Evolutionary conservation across 2,329 filamentous ascomycete species (phyloP), one percentile per base, ranked within the genome.

Genomic region (Aureobasidium vineae): DNA sequence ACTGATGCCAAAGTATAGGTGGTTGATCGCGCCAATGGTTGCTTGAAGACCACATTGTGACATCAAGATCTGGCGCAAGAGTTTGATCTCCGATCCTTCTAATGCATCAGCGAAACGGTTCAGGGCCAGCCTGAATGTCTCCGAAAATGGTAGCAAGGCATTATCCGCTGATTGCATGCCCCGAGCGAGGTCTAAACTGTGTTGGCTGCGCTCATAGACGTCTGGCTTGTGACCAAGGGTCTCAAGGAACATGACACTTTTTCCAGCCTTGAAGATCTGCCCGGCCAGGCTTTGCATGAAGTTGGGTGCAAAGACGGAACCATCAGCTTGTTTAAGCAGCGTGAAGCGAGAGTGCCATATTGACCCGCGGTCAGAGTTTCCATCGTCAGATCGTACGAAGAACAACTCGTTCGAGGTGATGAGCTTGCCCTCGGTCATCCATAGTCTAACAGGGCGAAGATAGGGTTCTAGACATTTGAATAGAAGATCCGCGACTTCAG

Each of bases 221-320:
- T 63, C 36, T 23, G 31, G 23, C 28, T 28, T 75, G 68, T 84
- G 81, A 65, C 87, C 86, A 13, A 97, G 81, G 56, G 89, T 85
- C 68, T 88, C 88, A n/a, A 97, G 79, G 52, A 97, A 89, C 1
- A 95, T 86, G 65, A 95, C 88, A 71, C 90, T 96, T 77, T 97
- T 97, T 0, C 94, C 94, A 1, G 91, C 88, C 1, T 88, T 92
- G 72, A 97, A 94, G 43, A 97, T 91, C 69, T 88, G 90, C 28
- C 81, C 79, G 0, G 86, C 86, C 1, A 88, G 85, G 2, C 88
- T 83, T 45, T 88, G 85, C 5, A 97, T 81, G 70, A 97, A 97
- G 2, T 79, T 83, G 0, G 94, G 93, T 0, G 89, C 88, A 71
- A 89, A 86, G 1, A 92, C 76, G 1, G 79, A 78, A 19, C 88